Conservation (phyloP, 1,139 yeast species). For the Zygosaccharomyces pseudobailii region DNA sequence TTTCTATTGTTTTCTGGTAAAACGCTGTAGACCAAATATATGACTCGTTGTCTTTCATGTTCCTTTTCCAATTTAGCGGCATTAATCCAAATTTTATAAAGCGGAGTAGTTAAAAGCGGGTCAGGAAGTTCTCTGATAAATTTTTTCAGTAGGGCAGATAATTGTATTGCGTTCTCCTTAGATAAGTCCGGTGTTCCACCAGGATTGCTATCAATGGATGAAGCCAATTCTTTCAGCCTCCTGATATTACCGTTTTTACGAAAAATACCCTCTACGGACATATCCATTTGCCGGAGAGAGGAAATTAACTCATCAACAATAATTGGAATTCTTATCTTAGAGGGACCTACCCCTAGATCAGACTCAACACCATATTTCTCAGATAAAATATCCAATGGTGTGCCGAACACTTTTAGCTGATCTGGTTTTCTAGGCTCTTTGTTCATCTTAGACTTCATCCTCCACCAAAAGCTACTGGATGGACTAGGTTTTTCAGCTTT, state of each 20-base stretch:
- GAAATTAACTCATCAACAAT: slow-evolving; percentile 80
- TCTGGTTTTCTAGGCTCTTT: slow-evolving; percentile 25
- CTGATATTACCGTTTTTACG: slow-evolving; percentile 95
- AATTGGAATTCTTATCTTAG: slow-evolving; percentile 74
- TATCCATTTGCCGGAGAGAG: slow-evolving; percentile 84
- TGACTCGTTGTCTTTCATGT: slow-evolving; percentile 47
- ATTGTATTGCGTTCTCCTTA: slow-evolving; percentile 80
- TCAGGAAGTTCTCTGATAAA: slow-evolving; percentile 90
- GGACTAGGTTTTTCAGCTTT: slow-evolving; percentile 17
- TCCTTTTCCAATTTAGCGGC: slow-evolving; percentile 58
- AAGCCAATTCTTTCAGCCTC: slow-evolving; percentile 68
- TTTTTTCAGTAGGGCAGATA: slow-evolving; percentile 90
- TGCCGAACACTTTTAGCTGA: slow-evolving; percentile 62
- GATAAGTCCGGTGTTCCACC: slow-evolving; percentile 66
- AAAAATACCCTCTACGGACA: slow-evolving; percentile 96
- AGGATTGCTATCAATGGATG: slow-evolving; percentile 70
- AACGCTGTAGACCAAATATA: slow-evolving; percentile 72
- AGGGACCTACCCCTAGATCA: slow-evolving; percentile 81
- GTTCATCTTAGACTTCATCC: slow-evolving; percentile 42
- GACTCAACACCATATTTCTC: slow-evolving; percentile 81
- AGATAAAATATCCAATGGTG: slow-evolving; percentile 66
- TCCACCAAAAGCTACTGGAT: slow-evolving; percentile 62
- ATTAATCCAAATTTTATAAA: slow-evolving; percentile 77
- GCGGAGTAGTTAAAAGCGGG: slow-evolving; percentile 73
- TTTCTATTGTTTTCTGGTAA: slow-evolving; percentile 82